These are phyloP conservation scores for Candida glaebosa DNA, from an alignment of 805 yeast species.

Conservation along the genomic window DNA sequence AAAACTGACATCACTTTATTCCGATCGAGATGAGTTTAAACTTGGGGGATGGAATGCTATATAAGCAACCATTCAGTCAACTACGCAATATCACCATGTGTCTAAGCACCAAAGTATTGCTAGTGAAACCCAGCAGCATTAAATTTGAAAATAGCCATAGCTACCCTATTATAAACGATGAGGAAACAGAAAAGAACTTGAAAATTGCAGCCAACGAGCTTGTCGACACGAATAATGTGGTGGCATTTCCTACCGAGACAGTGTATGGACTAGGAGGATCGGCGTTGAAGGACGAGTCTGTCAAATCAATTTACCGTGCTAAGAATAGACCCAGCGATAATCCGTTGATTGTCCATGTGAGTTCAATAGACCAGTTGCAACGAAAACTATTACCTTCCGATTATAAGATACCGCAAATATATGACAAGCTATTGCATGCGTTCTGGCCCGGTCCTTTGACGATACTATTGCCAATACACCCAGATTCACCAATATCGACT, in stretches of 20 bases:
- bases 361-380: conserved; percentile 70
- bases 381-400: conserved; percentile 50
- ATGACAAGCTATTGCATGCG: conserved; percentile 56
- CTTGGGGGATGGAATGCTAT: background rate
- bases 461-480: conserved; percentile 64
- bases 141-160: conserved; percentile 41
- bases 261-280: conserved; percentile 96
- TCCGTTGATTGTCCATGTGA: conserved; percentile 87
- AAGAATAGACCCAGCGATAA: conserved; percentile 95
- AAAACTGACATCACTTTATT: background rate
- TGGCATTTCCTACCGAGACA: conserved; percentile 96
- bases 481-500: conserved; percentile 53
- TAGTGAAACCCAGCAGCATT: conserved; percentile 54
- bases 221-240: conserved; percentile 50
- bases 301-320: conserved; percentile 73
- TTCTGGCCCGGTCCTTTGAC: conserved; percentile 98
- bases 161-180: conserved; percentile 47
- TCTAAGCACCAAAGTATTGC: conserved; percentile 39
- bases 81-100: conserved; percentile 1
- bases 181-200: conserved; percentile 49
- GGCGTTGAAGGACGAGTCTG: conserved; percentile 70
- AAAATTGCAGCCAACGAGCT: conserved; percentile 58
- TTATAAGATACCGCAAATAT: conserved; percentile 62
- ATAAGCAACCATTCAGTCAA: background rate
- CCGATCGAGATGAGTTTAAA: conserved; percentile 2